Evolutionary conservation across 331 rosid genomes (phyloP).

Genomic region (Quercus tomentella): DNA sequence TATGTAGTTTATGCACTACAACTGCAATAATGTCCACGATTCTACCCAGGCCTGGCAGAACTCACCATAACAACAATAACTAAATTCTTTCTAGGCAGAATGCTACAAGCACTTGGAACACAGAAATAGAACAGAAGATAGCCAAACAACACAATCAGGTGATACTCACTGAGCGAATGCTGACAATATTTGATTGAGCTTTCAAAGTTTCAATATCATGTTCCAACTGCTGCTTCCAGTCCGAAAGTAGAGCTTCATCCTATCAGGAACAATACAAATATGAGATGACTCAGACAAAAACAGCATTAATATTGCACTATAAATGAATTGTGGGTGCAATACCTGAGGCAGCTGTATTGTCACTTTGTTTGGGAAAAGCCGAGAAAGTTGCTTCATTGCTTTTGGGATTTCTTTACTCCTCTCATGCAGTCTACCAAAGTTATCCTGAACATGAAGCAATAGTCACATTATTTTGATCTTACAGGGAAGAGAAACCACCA

Average conservation of each 20-base stretch:
- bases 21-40: not conserved
- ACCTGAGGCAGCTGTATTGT: constrained; percentile 91
- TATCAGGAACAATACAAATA: constrained; percentile 20
- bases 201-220: constrained; percentile 81
- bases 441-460: constrained; percentile 56
- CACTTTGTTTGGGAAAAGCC: constrained; percentile 90
- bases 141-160: not conserved
- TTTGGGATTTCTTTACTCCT: constrained; percentile 90
- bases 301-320: constrained; percentile 4
- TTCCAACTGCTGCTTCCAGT: constrained; percentile 88
- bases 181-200: constrained; percentile 65
- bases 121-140: not conserved
- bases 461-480: not conserved
- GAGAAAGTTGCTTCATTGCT: constrained; percentile 71
- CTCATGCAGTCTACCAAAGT: constrained; percentile 74
- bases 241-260: constrained; percentile 82
- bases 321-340: not conserved
- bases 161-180: constrained; percentile 64
- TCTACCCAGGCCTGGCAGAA: not conserved
- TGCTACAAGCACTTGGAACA: not conserved
- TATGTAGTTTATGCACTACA: not conserved
- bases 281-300: not conserved
- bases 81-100: not conserved
- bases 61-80: not conserved
- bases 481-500: constrained; percentile 10